Percentiles rank a stretch among this genome's conserved stretches.
These are phyloP conservation scores for Eucalyptus globulus DNA, from an alignment of 345 rosid genomes.

Conservation along the genomic window DNA sequence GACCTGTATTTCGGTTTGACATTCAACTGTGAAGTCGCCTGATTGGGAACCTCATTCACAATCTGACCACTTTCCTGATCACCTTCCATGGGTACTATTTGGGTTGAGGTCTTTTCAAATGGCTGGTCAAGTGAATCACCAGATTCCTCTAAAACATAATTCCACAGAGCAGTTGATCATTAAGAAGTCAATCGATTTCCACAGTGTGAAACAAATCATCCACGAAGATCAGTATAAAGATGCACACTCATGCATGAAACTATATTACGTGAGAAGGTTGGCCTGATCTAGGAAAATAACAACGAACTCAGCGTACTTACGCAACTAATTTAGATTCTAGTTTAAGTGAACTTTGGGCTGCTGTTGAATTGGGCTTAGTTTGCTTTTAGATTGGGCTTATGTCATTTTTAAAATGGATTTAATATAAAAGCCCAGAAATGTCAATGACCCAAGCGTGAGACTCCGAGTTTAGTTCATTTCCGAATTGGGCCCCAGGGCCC, in stretches of 20 bases:
- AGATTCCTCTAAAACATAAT: constrained; percentile 14
- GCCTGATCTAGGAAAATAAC: not conserved
- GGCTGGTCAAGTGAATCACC: constrained; percentile 3
- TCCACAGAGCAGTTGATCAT: not conserved
- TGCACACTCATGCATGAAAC: not conserved
- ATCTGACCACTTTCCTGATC: not conserved
- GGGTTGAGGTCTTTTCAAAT: not conserved
- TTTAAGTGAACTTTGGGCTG: too few relatives aligned
- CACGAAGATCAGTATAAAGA: not conserved
- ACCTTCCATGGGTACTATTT: not conserved
- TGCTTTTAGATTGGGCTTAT: too few relatives aligned
- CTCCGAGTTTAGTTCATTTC: too few relatives aligned
- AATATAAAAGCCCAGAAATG: too few relatives aligned
- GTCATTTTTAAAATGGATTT: too few relatives aligned
- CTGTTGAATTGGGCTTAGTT: too few relatives aligned
- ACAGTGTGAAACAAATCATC: not conserved
- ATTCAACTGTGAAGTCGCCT: not conserved
- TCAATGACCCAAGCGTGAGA: too few relatives aligned
- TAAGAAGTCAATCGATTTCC: not conserved
- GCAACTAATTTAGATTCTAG: not conserved
- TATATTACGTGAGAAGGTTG: not conserved
- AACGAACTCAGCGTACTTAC: not conserved
- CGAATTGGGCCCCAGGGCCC: too few relatives aligned
- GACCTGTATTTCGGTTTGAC: constrained; percentile 44
- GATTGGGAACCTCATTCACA: not conserved